Evolutionary conservation across 2,329 filamentous ascomycete genomes (phyloP).

Genomic region (Sclerotinia borealis): DNA sequence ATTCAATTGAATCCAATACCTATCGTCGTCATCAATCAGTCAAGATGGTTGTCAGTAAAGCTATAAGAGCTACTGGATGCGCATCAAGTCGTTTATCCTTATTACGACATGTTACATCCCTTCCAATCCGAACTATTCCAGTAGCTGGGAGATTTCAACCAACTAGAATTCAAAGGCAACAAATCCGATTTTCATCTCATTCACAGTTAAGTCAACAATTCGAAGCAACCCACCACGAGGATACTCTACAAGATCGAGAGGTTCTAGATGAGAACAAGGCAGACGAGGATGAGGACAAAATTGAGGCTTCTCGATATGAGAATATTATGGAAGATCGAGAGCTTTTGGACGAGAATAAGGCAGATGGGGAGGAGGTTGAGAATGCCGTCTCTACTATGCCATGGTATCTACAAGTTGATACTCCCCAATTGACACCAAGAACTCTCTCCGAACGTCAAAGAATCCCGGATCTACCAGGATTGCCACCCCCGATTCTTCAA

Average conservation of each 20-base stretch:
- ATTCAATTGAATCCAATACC: neutral
- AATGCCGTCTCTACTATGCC: conserved; percentile 40
- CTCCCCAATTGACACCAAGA: conserved; percentile 33
- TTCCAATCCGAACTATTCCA: conserved; percentile 18
- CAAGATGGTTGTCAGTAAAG: conserved; percentile 27
- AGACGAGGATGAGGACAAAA: neutral
- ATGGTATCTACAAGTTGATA: conserved; percentile 81
- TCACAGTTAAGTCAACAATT: conserved; percentile 4
- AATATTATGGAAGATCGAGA: neutral
- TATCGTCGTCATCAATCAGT: neutral
- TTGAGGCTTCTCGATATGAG: neutral
- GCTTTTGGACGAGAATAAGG: conserved; percentile 1
- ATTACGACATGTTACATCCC: conserved; percentile 26
- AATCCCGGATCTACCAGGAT: conserved; percentile 49
- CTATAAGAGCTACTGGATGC: conserved; percentile 30
- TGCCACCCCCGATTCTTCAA: conserved; percentile 65
- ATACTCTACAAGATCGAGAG: neutral
- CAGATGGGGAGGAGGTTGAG: conserved; percentile 19
- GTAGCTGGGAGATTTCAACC: neutral
- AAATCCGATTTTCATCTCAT: conserved; percentile 17
- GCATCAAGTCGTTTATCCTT: conserved; percentile 29
- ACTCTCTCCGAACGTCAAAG: conserved; percentile 47
- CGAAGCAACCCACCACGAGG: neutral
- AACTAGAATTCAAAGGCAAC: neutral
- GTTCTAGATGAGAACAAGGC: neutral